Evolutionary conservation across 352 stramenopile genomes (phyloP), one percentile per base, ranked within the genome.

Genomic region (Globisporangium nagaii): DNA sequence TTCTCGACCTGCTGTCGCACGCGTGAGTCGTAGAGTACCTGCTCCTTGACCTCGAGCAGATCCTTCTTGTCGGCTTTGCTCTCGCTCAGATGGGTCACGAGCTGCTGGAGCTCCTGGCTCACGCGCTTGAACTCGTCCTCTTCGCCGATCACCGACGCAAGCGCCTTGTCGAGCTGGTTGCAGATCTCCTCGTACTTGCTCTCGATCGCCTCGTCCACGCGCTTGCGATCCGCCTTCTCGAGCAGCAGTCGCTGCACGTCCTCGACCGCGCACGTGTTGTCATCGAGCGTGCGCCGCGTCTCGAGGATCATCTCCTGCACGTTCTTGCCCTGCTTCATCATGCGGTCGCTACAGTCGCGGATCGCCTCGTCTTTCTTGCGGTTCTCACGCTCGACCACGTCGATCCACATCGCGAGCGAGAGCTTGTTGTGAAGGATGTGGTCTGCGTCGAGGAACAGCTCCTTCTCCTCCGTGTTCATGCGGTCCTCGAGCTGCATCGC

Each of bases 171-270:
- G 13, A 96, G 62, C 48, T 96, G 88, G 60, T 95, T 92, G 57
- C 90, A 96, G 41, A 96, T 96, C 66, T 95, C 84, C 59, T 96
- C 86, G 68, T 96, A 96, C 62, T 95, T 95, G 44, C 74, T 75
- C 62, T 96, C 88, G 35, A 96, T 94, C 25, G 90, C 80, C 53
- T 93, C 79, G 60, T 96, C 84, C 53, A 96, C 75, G 17, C 89
- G 86, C 19, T 81, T 82, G 19, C 75, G 68, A 47, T 95, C 84
- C 0, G 82, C 84, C 52, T 94, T 94, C 25, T 89, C 71, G 39
- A 92, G 59, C 27, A 94, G 60, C 58, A 89, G 39, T 0, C 82
- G 70, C 57, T 94, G 84, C 13, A 94, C 84, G 50, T 91, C 84
- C 51, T 92, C 84, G 1, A 94, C 82, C 0, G 84, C 82, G 42